phyloP scores from a whole-genome alignment of 768 basidiomycete genomes.

The Hericium coralloides region DNA sequence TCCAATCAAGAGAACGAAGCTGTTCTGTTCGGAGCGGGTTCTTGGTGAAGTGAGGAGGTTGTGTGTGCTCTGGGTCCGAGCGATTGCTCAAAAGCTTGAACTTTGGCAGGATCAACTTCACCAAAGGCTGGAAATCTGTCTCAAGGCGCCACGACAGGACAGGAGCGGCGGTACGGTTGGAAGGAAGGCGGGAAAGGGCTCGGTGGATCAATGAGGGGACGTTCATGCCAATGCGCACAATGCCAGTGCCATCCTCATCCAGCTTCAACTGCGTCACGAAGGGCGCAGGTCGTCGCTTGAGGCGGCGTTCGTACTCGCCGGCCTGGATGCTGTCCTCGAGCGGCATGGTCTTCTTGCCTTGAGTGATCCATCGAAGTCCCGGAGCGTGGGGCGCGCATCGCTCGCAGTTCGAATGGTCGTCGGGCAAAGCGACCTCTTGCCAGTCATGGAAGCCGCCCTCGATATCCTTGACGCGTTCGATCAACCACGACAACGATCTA shows the following conservation, averaged over 20 bases:
- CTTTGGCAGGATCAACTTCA: constrained; percentile 47
- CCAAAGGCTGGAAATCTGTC: constrained; percentile 64
- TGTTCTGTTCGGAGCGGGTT: constrained; percentile 74
- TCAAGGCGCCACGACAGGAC: constrained; percentile 73
- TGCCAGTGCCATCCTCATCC: constrained; percentile 51
- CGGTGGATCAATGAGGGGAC: constrained; percentile 82
- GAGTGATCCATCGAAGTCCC: constrained; percentile 62
- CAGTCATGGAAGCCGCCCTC: constrained; percentile 58
- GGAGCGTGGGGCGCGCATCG: constrained; percentile 80
- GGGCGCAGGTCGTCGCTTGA: constrained; percentile 80
- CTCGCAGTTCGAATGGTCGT: constrained; percentile 48
- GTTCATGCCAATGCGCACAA: constrained; percentile 81
- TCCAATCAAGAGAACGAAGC: constrained; percentile 86
- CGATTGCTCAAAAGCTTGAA: constrained; percentile 75
- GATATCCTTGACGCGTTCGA: constrained; percentile 74
- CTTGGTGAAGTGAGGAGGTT: constrained; percentile 71
- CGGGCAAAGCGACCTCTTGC: constrained; percentile 44
- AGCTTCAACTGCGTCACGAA: constrained; percentile 80
- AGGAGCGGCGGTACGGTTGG: constrained; percentile 32
- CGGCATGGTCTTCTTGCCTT: constrained; percentile 48
- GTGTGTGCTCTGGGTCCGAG: constrained; percentile 54
- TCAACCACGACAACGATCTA: constrained; percentile 75
- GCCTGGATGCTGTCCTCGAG: constrained; percentile 83
- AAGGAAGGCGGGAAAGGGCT: constrained; percentile 71
- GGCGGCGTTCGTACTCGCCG: constrained; percentile 78